Evolutionary conservation across 1,284 basidiomycete species (phyloP).

Genomic region (Cutaneotrichosporon sp.): DNA sequence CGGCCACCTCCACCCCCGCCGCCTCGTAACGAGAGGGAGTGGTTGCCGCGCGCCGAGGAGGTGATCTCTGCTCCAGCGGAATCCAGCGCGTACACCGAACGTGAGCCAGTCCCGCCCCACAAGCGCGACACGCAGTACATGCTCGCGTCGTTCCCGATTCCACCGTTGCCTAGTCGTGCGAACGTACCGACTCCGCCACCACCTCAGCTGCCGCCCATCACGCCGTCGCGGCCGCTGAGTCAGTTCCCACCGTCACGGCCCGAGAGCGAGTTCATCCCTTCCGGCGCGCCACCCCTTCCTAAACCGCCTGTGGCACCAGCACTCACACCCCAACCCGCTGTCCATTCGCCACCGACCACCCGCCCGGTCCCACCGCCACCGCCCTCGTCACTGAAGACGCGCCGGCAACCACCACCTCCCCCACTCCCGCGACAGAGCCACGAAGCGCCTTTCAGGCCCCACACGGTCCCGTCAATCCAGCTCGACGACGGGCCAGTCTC

Average conservation of each 20-base stretch:
- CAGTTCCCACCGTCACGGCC: constrained; percentile 1
- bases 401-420: constrained; percentile 1
- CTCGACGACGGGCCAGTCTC: background rate
- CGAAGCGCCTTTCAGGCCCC: background rate
- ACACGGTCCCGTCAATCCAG: background rate
- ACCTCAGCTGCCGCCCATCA: constrained; percentile 8
- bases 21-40: background rate
- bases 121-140: constrained; percentile 3
- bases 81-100: background rate
- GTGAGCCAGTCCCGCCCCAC: background rate
- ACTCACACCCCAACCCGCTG: background rate
- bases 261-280: background rate
- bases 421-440: background rate
- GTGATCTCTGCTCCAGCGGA: background rate
- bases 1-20: background rate
- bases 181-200: background rate
- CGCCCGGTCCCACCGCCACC: background rate
- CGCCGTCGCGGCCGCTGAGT: constrained; percentile 8
- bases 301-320: background rate
- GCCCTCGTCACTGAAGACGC: background rate
- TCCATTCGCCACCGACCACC: background rate
- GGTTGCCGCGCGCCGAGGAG: background rate
- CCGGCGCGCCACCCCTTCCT: background rate
- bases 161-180: background rate
- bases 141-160: constrained; percentile 8